Evolutionary conservation across 2,329 filamentous ascomycete species (phyloP).

Genomic region (Tolypocladium inflatum): DNA sequence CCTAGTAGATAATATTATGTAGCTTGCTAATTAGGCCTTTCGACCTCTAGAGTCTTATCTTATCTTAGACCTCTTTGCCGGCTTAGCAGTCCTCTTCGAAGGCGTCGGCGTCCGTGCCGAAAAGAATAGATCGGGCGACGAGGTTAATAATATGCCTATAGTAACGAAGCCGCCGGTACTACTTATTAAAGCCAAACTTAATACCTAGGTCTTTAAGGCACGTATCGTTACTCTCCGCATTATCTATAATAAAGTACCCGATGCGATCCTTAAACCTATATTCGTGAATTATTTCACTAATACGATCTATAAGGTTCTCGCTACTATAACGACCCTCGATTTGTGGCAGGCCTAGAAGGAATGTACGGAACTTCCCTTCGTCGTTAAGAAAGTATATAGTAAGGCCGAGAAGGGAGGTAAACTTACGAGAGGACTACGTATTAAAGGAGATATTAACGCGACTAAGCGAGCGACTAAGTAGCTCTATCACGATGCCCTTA

Average conservation of each 20-base stretch:
- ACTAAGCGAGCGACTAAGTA: not conserved
- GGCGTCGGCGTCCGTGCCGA: not conserved
- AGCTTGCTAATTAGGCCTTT: not conserved
- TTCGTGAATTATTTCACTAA: not conserved
- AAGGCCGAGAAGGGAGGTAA: too few relatives aligned
- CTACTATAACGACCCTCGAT: too few relatives aligned
- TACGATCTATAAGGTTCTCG: not conserved
- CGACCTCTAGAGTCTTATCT: too few relatives aligned
- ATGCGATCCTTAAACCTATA: not conserved
- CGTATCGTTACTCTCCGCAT: not conserved
- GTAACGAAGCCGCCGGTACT: not conserved
- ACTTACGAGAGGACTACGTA: too few relatives aligned
- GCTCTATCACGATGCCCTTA: not conserved
- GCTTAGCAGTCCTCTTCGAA: slow-evolving; percentile 1
- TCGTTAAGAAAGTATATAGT: too few relatives aligned
- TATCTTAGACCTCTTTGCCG: not conserved
- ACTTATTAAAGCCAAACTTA: not conserved
- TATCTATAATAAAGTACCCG: too few relatives aligned
- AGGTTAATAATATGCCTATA: not conserved
- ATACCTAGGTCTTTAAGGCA: not conserved
- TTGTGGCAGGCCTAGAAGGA: too few relatives aligned
- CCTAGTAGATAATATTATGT: not conserved
- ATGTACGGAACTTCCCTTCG: too few relatives aligned
- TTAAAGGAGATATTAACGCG: not conserved
- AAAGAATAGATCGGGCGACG: not conserved